Base-by-base conservation (phyloP, 495 filamentous ascomycete genomes). In the Acidiella bohemica region DNA sequence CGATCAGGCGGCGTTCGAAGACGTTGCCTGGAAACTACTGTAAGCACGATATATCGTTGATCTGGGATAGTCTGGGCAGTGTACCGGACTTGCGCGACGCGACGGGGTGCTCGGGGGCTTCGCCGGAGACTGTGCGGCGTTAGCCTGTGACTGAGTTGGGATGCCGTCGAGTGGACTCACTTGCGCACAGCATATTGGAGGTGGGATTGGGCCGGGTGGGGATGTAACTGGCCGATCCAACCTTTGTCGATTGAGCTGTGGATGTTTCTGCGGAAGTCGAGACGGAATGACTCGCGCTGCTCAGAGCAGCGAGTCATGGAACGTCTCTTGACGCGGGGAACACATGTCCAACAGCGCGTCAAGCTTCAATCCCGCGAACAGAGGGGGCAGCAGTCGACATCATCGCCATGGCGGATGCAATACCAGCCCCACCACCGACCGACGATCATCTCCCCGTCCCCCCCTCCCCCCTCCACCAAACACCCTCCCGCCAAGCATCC, bases 1-100 rank as follows among this genome's bases (percentile, higher is more conserved):
- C 88, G 48, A 97, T 84, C 31, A 97, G 67, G 32, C 88, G 80
- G 65, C 84, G 92, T 64, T 97, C 90, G 59, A 88, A 97, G 27
- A 96, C 74, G 56, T 76, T 78, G 53, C 86, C 84, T 85, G 46
- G 16, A 32, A 31, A 32, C 22, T 31, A 17, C 33, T 7, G 39
- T 54, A 29, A 54, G 47, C 32, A 9, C 0, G 11, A n/a, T 39
- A 24, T 25, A 23, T 21, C 12, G 16, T 17, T 35, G 40, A 19
- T 35, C 19, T 18, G 4, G 12, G 19, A 30, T 19, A 12, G 10
- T 17, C 5, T 3, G 26, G 32, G 24, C 19, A 36, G 51, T 68
- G 42, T 73, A 84, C 86, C 88, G 58, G 83, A 88, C 68, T 93
- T 93, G 55, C 77, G 72, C 55, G 92, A 96, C 52, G 84, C 83